Evolutionary conservation across 495 filamentous ascomycete species (phyloP).

Genomic region (Penicillium paradoxum): DNA sequence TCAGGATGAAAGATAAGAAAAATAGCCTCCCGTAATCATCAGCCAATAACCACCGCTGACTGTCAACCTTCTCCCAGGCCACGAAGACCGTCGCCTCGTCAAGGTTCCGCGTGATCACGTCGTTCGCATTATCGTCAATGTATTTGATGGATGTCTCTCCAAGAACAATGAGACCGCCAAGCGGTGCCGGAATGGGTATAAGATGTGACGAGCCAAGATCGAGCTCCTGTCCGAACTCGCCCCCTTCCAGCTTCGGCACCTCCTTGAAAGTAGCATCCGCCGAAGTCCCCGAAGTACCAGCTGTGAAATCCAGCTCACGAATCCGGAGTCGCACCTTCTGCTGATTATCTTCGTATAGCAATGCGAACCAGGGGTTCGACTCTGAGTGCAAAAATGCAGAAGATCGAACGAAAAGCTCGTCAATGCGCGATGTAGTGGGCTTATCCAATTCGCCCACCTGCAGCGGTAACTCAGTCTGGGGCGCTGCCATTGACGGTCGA

Average conservation of each 20-base stretch:
- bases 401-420: conserved; percentile 81
- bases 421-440: conserved; percentile 67
- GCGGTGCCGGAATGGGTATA: conserved; percentile 70
- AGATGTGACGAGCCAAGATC: conserved; percentile 73
- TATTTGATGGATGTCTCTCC: conserved; percentile 83
- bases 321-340: conserved; percentile 60
- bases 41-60: conserved; percentile 73
- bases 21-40: conserved; percentile 86
- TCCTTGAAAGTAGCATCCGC: conserved; percentile 51
- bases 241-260: conserved; percentile 31
- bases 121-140: conserved; percentile 63
- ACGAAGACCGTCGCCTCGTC: conserved; percentile 76
- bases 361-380: conserved; percentile 68
- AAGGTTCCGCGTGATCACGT: conserved; percentile 55
- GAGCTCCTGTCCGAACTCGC: conserved; percentile 50
- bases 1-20: conserved; percentile 67
- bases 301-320: conserved; percentile 48
- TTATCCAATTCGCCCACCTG: conserved; percentile 58
- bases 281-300: conserved; percentile 39
- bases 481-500: conserved; percentile 18
- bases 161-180: conserved; percentile 71
- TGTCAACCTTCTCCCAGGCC: conserved; percentile 80
- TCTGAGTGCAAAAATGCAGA: conserved; percentile 76
- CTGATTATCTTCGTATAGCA: conserved; percentile 73
- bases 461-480: conserved; percentile 32